Evolutionary conservation across 2,329 filamentous ascomycete genomes (phyloP), one percentile per base, ranked within the genome.

Genomic region (Aspergillus sp.): DNA sequence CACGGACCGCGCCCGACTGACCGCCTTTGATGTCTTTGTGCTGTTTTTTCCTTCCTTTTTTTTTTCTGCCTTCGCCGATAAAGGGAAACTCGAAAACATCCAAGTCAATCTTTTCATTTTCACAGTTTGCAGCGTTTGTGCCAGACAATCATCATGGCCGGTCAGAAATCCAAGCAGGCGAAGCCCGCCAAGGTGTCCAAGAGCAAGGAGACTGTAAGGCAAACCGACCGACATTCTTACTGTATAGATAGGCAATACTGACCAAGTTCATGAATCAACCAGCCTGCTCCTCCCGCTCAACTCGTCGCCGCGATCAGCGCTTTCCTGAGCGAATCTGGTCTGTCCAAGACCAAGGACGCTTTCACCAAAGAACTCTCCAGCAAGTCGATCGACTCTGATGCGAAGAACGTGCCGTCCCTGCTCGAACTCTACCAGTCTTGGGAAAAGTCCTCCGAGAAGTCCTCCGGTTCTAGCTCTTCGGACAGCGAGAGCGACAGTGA

Each of bases 261-360:
- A 64, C 44, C 48, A 58, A 23, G 50, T 41, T 44, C 50, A 56
- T 55, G 59, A 39, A 64, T 59, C 47, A 36, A 42, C 57, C 49
- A 74, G 71, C 61, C 63, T 32, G 69, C 78, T 50, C 81, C 85
- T 25, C 83, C 88, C 4, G 75, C 83, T 27, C 83, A 89, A 73
- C 79, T 92, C 38, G 79, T 92, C 71, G 84, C 87, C 62, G 79
- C 91, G 15, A 83, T 92, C 68, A 86, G 86, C 63, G 76, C 78
- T 21, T 92, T 92, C 74, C 81, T 92, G 53, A 82, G 82, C 44
- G 83, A 88, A 49, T 83, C 89, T 73, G 84, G 86, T n/a, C 89
- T 90, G 68, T 75, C 81, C 51, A 80, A 81, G 60, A 85, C 89
- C 49, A 84, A 84, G 69, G 78, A 82, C 61, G 83, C 85, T 5